Base-by-base conservation (phyloP, 208 protist species). In the Crithidia mellificae region DNA sequence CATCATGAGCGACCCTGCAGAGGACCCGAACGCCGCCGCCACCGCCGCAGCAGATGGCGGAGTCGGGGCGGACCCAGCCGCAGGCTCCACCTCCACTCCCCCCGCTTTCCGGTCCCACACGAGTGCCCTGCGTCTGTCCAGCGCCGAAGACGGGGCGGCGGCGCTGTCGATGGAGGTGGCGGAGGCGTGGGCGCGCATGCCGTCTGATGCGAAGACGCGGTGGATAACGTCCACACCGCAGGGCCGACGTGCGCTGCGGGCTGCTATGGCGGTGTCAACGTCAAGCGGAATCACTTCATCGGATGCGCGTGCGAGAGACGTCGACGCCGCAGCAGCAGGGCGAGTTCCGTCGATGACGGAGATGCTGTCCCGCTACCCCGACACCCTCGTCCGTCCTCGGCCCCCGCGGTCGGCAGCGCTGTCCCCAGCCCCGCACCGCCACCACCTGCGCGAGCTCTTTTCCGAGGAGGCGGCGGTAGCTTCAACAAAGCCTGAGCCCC, bases 211-310 rank as follows among this genome's bases (percentile, higher is more conserved):
- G n/a, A 34, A 53, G 19, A 29, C 63, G 17, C 51, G 68, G 15
- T 79, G 73, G 73, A 66, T 79, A 29, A 46, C 41, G 19, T 66
- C 61, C 9, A 74, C 73, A 11, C 61, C 73, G 53, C 73, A 79
- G 24, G 73, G 73, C 19, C 58, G 73, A 36, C 58, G 62, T 12
- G 73, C 68, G 20, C 54, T 79, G 34, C 59, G 59, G 27, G 41
- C 32, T 1, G 59, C 46, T 0, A 65, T 25, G 44, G 22, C 25
- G n/a, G n/a, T n/a, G n/a, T n/a, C n/a, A n/a, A n/a, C n/a, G n/a
- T n/a, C n/a, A n/a, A n/a, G n/a, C n/a, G n/a, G n/a, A n/a, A n/a
- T n/a, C n/a, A n/a, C n/a, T n/a, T n/a, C n/a, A n/a, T n/a, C n/a
- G n/a, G n/a, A n/a, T n/a, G n/a, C n/a, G n/a, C n/a, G n/a, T n/a